Evolutionary conservation across 768 basidiomycete species (phyloP).

Genomic region (Phanerochaete sordida): DNA sequence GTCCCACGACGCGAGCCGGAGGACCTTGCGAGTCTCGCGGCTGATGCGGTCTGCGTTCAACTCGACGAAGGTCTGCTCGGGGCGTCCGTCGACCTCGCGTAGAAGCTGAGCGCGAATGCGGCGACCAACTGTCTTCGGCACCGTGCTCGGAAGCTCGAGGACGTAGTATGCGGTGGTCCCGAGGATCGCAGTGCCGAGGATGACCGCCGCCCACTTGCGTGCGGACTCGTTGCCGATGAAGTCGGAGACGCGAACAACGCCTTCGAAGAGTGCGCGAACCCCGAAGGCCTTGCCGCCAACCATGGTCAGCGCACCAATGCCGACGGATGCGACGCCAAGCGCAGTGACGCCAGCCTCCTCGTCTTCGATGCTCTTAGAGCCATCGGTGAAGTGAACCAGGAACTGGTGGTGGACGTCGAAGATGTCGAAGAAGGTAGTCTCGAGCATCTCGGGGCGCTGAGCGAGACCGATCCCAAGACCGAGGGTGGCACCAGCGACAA

Average conservation of each 20-base stretch:
- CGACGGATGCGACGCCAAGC: conserved; percentile 69
- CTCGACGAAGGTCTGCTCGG: conserved; percentile 58
- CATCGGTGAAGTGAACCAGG: conserved; percentile 63
- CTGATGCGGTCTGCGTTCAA: conserved; percentile 67
- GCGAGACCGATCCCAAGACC: conserved; percentile 84
- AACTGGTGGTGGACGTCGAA: conserved; percentile 85
- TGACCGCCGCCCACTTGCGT: conserved; percentile 84
- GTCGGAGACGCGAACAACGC: conserved; percentile 70
- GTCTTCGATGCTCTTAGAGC: conserved; percentile 32
- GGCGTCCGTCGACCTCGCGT: conserved; percentile 43
- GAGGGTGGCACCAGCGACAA: conserved; percentile 74
- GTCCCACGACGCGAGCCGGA: conserved; percentile 90
- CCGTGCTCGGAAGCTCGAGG: conserved; percentile 80
- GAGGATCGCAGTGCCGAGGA: conserved; percentile 71
- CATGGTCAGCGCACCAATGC: conserved; percentile 86
- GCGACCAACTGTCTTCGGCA: conserved; percentile 88
- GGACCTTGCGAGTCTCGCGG: conserved; percentile 89
- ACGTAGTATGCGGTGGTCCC: conserved; percentile 80
- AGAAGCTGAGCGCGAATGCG: conserved; percentile 68
- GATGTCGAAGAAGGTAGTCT: conserved; percentile 79
- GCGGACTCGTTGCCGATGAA: conserved; percentile 76
- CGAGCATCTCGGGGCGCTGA: conserved; percentile 70
- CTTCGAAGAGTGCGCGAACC: conserved; percentile 72
- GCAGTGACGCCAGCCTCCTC: conserved; percentile 54
- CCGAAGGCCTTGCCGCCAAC: conserved; percentile 83